Evolutionary conservation across 1,139 yeast genomes (phyloP).

Genomic region (Nakaseomyces uthaithaninus): DNA sequence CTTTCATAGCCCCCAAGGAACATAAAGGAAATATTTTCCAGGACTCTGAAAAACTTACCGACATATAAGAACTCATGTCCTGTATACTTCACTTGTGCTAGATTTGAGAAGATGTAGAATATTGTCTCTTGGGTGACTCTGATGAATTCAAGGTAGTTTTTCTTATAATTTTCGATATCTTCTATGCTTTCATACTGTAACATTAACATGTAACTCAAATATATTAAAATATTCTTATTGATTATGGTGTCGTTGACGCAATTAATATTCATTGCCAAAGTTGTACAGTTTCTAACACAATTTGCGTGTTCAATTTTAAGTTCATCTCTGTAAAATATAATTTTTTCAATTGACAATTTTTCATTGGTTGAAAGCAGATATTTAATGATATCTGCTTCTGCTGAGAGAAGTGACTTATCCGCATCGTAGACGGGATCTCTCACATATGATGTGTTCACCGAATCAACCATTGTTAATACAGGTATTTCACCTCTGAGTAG

Average conservation of each 20-base stretch:
- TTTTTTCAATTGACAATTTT: slow-evolving; percentile 20
- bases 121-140: slow-evolving; percentile 25
- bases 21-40: slow-evolving; percentile 21
- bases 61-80: slow-evolving; percentile 28
- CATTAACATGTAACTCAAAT: slow-evolving; percentile 19
- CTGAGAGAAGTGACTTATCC: slow-evolving; percentile 17
- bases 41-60: slow-evolving; percentile 21
- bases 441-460: slow-evolving; percentile 20
- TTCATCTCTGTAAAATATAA: slow-evolving; percentile 16
- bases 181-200: slow-evolving; percentile 23
- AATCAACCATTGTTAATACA: slow-evolving; percentile 15
- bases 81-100: slow-evolving; percentile 27
- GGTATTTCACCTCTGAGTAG: slow-evolving; percentile 27
- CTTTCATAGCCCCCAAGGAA: slow-evolving; percentile 24
- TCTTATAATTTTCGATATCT: slow-evolving; percentile 18
- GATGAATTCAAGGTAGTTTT: slow-evolving; percentile 20
- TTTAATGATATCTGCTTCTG: slow-evolving; percentile 21
- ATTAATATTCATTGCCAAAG: slow-evolving; percentile 21
- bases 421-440: slow-evolving; percentile 23
- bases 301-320: slow-evolving; percentile 19
- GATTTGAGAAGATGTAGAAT: slow-evolving; percentile 28
- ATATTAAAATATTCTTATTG: slow-evolving; percentile 23
- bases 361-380: slow-evolving; percentile 24
- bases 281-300: slow-evolving; percentile 19
- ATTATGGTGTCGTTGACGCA: slow-evolving; percentile 25